phyloP scores from a whole-genome alignment of 108 stramenopile species.

The Craspedostauros australis region DNA sequence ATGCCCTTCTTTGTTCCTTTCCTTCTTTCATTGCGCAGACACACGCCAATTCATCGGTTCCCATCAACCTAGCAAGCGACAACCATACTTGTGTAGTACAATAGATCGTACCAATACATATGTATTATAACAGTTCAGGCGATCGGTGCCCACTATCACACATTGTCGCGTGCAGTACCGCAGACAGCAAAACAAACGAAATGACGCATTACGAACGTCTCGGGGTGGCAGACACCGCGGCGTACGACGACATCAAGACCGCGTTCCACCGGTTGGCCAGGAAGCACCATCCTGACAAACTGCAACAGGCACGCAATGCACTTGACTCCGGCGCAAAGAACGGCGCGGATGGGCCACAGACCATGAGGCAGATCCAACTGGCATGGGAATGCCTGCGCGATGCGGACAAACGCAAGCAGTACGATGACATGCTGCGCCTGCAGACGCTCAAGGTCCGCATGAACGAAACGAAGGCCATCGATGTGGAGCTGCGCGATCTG shows the following conservation, averaged over 20 bases:
- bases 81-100: no score
- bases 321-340: background rate
- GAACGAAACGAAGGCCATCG: constrained; percentile 26
- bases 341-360: background rate
- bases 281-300: constrained; percentile 63
- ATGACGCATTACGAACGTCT: constrained; percentile 69
- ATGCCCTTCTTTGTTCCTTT: no score
- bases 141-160: no score
- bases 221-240: constrained; percentile 49
- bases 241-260: constrained; percentile 60
- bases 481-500: constrained; percentile 46
- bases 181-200: background rate
- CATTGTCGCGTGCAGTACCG: no score
- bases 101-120: no score
- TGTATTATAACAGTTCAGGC: no score
- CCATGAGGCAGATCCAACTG: constrained; percentile 58
- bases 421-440: constrained; percentile 48
- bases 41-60: no score
- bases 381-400: constrained; percentile 64
- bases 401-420: constrained; percentile 28
- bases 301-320: background rate
- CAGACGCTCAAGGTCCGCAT: constrained; percentile 18
- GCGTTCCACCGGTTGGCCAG: constrained; percentile 55
- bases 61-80: no score
- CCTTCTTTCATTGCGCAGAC: no score